A percentile compares a stretch with the other conserved stretches of the same genome.
phyloP scores from a whole-genome alignment of 2,329 filamentous ascomycete species.

The Talaromyces sp. region DNA sequence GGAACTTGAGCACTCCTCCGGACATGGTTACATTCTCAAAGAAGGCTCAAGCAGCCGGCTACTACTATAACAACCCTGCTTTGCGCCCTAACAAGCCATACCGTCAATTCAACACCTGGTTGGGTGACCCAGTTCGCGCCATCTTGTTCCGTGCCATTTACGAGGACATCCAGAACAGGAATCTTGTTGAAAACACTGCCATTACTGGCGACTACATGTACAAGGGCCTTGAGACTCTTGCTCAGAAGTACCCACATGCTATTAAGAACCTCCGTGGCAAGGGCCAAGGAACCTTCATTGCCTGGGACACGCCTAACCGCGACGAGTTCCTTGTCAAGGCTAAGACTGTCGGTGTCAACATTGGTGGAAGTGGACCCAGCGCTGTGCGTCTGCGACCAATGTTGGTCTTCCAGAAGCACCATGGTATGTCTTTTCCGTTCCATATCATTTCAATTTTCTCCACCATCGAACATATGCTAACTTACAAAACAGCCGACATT shows the following conservation, averaged over 20 bases:
- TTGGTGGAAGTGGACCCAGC: conserved; percentile 70
- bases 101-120: conserved; percentile 97
- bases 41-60: conserved; percentile 90
- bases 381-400: conserved; percentile 81
- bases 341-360: conserved; percentile 77
- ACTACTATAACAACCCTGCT: conserved; percentile 78
- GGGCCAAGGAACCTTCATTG: conserved; percentile 85
- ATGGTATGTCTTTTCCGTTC: conserved; percentile 48
- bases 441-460: not conserved
- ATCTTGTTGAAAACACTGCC: conserved; percentile 76
- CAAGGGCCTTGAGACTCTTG: conserved; percentile 61
- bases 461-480: not conserved
- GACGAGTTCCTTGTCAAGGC: conserved; percentile 74
- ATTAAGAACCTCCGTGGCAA: conserved; percentile 82
- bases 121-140: conserved; percentile 82
- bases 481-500: conserved; percentile 57
- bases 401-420: conserved; percentile 86
- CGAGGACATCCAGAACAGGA: conserved; percentile 68
- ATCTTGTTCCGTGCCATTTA: conserved; percentile 83
- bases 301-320: conserved; percentile 76
- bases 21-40: conserved; percentile 96
- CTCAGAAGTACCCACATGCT: conserved; percentile 66
- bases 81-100: conserved; percentile 88
- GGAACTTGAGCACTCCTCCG: conserved; percentile 70
- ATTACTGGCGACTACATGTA: conserved; percentile 74